Evolutionary conservation across 2,329 filamentous ascomycete genomes (phyloP).

Genomic region (Fusarium compactum): DNA sequence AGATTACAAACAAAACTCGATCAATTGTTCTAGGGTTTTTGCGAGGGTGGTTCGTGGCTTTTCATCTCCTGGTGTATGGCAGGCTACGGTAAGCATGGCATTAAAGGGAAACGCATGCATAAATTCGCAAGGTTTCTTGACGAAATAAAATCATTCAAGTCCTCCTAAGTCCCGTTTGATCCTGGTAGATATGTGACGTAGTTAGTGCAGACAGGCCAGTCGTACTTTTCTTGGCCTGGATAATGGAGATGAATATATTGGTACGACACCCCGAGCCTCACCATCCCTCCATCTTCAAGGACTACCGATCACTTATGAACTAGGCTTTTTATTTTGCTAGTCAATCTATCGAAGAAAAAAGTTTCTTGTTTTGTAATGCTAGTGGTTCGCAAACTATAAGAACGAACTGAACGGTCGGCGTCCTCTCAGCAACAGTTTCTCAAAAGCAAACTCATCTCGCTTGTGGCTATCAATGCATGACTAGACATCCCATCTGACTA

Average conservation of each 20-base stretch:
- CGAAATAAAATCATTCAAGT: slow-evolving; percentile 54
- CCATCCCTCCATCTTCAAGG: neutral
- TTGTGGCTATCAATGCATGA: neutral
- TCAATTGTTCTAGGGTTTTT: slow-evolving; percentile 49
- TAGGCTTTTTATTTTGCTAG: neutral
- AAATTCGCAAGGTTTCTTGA: slow-evolving; percentile 54
- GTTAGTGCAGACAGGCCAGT: neutral
- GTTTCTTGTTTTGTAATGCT: neutral
- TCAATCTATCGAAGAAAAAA: neutral
- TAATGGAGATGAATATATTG: neutral
- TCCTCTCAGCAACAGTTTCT: neutral
- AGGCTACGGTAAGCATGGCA: slow-evolving; percentile 56
- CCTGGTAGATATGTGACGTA: slow-evolving; percentile 11
- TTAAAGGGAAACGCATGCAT: slow-evolving; percentile 55
- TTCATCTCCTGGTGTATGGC: slow-evolving; percentile 56
- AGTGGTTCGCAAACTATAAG: neutral
- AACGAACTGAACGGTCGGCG: neutral
- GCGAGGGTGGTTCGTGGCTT: slow-evolving; percentile 54
- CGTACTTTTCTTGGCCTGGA: neutral
- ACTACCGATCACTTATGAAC: neutral
- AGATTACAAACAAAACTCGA: slow-evolving; percentile 39
- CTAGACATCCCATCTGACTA: neutral
- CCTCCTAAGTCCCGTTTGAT: slow-evolving; percentile 36
- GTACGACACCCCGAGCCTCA: neutral
- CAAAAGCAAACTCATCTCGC: neutral